Evolutionary conservation across 179 eudicot species (phyloP), one percentile per base, ranked within the genome.

Genomic region (Corrigiola litoralis): DNA sequence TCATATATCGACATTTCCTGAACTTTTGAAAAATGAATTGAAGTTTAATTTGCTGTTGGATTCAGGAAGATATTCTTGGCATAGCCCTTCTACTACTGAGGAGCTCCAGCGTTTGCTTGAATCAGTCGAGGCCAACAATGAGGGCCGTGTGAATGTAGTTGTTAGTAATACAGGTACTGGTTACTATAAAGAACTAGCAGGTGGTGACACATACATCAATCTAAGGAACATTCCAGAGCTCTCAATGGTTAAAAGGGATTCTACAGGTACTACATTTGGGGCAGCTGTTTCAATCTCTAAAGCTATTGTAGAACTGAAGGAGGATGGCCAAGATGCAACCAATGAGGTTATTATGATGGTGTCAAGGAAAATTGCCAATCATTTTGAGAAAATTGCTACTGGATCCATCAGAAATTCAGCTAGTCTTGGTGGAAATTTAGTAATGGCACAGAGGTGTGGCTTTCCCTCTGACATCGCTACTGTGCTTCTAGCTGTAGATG

Each of bases 391-490:
- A 76, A 68, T 94, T 71, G 99, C 96, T 41, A 79, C 97, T 1
- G 80, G 73, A 37, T 88, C 75, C 24, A 65, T 94, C 51, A 77
- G 97, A 65, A 94, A 94, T 68, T 80, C 88, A 25, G 99, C 91
- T 34, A 94, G 97, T 72, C 38, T 94, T 23, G 99, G 97, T 36
- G 99, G 99, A 23, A 94, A 94, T 82, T 72, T 94, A 58, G 80
- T 85, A 14, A 90, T 94, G 94, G 91, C 97, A 10, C 97, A 94
- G 63, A 83, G 85, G 58, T 71, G 77, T 31, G 58, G 72, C 64
- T 90, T 94, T 74, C 97, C 99, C 47, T 94, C 99, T 12, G 99
- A 94, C 70, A 79, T 90, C 36, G 88, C 80, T 57, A 94, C 99
- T 2, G 61, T 94, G 59, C 85, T 94, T 60, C 81, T 94, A 52